Conservation (phyloP, 441 rosid species). For the Corymbia calophylla region DNA sequence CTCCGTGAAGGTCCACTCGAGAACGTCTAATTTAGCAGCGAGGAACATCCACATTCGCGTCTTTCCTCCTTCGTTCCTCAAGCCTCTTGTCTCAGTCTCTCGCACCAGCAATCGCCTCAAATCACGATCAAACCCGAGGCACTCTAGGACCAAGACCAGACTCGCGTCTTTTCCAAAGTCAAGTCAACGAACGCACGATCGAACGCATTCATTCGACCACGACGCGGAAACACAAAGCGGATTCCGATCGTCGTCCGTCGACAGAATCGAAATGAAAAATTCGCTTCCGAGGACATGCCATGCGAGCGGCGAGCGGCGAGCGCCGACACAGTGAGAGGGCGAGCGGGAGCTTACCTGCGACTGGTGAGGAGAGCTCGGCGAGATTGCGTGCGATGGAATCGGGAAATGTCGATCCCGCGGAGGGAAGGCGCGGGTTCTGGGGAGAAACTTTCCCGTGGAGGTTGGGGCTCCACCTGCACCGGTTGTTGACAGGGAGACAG, state of each 20-base stretch:
- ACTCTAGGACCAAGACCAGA: not conserved
- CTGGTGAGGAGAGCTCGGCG: not conserved
- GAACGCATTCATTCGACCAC: not conserved
- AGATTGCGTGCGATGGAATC: not conserved
- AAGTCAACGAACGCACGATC: not conserved
- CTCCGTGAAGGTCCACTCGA: not conserved
- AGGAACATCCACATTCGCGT: not conserved
- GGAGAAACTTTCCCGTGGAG: not conserved
- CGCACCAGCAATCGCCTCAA: not conserved
- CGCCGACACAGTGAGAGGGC: not conserved
- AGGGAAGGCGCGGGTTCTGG: not conserved
- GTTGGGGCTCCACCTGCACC: not conserved
- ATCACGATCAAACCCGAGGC: not conserved
- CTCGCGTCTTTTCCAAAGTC: not conserved
- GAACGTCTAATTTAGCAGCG: not conserved
- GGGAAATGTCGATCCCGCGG: not conserved
- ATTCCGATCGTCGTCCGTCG: not conserved
- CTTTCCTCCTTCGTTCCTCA: not conserved
- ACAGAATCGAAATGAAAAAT: not conserved
- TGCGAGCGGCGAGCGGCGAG: not conserved
- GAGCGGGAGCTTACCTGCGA: not conserved
- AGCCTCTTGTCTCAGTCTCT: not conserved
- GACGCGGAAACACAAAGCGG: not conserved
- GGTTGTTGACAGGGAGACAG: not conserved
- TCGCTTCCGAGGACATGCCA: not conserved